Evolutionary conservation across 75 land plant species (phyloP).

Genomic region (Cryptomeria japonica): DNA sequence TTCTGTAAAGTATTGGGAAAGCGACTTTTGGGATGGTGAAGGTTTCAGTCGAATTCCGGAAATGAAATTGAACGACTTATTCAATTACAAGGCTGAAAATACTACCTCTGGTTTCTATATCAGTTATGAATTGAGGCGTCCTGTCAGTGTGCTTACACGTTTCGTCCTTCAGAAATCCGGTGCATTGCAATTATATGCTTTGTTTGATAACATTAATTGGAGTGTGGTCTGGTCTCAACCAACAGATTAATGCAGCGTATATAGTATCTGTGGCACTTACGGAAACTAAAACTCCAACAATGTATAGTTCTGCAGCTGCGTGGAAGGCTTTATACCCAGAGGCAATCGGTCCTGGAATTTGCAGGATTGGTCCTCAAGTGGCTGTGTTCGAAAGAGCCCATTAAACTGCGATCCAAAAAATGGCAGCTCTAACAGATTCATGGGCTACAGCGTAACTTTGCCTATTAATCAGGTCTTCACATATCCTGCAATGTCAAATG

Average conservation of each 20-base stretch:
- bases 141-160: conserved; percentile 9
- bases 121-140: too few relatives aligned
- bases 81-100: too few relatives aligned
- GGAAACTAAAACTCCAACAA: conserved; percentile 27
- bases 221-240: conserved; percentile 17
- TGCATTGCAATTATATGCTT: background rate
- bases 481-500: background rate
- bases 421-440: conserved; percentile 20
- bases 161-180: conserved; percentile 42
- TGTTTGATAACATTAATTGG: conserved; percentile 22
- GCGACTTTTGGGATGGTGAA: too few relatives aligned
- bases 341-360: conserved; percentile 25
- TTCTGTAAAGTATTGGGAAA: too few relatives aligned
- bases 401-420: conserved; percentile 16
- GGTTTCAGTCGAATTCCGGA: too few relatives aligned
- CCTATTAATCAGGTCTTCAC: background rate
- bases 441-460: background rate
- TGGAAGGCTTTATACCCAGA: conserved; percentile 37
- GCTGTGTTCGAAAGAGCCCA: conserved; percentile 36
- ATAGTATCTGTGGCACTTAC: conserved; percentile 27
- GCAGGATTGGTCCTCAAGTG: conserved; percentile 23
- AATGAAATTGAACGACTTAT: too few relatives aligned
- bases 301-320: conserved; percentile 39
- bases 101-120: too few relatives aligned
- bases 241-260: conserved; percentile 28